Percentiles rank a stretch among this genome's conserved stretches.
Evolutionary conservation across 345 rosid genomes (phyloP).

Genomic region (Hibiscus trionum): DNA sequence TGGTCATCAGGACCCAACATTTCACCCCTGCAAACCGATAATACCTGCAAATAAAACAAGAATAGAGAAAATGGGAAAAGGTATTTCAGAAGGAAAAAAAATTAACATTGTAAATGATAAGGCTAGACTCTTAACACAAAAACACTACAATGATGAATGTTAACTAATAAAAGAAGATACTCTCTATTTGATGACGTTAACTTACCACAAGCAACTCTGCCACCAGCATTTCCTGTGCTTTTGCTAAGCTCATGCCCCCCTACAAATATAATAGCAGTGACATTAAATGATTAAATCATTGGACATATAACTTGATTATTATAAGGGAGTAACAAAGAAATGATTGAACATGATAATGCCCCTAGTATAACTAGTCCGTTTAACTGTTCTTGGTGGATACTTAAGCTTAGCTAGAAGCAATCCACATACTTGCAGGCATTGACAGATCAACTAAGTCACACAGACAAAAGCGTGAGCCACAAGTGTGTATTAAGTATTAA

Average conservation of each 20-base stretch:
- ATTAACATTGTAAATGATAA: not conserved
- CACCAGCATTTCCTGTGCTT: slow-evolving; percentile 91
- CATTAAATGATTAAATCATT: not conserved
- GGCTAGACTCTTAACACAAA: not conserved
- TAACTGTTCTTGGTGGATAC: not conserved
- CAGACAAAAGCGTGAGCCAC: not conserved
- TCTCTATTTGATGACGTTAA: not conserved
- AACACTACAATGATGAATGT: not conserved
- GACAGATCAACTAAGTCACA: not conserved
- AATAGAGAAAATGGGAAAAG: not conserved
- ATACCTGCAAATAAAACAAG: slow-evolving; percentile 27
- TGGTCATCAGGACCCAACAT: not conserved
- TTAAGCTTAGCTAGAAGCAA: not conserved
- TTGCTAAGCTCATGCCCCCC: slow-evolving; percentile 97
- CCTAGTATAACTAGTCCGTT: not conserved
- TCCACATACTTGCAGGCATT: not conserved
- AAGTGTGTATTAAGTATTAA: not conserved
- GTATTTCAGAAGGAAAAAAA: not conserved
- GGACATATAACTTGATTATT: not conserved
- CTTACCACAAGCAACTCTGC: slow-evolving; percentile 70
- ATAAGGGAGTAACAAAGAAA: not conserved
- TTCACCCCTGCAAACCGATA: slow-evolving; percentile 46
- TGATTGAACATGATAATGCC: not conserved
- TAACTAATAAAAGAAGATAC: not conserved
- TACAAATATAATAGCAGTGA: slow-evolving; percentile 22